Evolutionary conservation across 768 basidiomycete genomes (phyloP).

Genomic region (Mycena latifolia): DNA sequence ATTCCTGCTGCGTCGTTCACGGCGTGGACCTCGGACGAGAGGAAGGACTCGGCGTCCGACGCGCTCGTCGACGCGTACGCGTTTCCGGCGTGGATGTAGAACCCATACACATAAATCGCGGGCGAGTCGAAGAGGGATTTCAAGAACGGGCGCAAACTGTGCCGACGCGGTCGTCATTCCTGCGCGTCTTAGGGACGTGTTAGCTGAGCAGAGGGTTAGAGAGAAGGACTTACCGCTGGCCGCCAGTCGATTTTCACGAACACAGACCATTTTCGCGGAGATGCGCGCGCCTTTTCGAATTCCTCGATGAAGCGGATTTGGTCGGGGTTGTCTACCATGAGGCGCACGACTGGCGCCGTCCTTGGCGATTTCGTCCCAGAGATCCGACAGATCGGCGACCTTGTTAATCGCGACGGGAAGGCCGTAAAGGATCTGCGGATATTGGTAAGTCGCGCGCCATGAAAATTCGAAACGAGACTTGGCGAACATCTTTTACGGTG

Average conservation of each 20-base stretch:
- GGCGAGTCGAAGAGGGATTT: slow-evolving; percentile 64
- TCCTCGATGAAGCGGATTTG: slow-evolving; percentile 76
- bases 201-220: slow-evolving; percentile 28
- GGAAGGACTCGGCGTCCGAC: slow-evolving; percentile 71
- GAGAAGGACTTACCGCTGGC: slow-evolving; percentile 69
- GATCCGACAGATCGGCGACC: slow-evolving; percentile 72
- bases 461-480: slow-evolving; percentile 14
- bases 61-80: slow-evolving; percentile 82
- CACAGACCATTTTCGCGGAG: slow-evolving; percentile 71
- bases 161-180: slow-evolving; percentile 69
- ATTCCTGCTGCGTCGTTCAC: slow-evolving; percentile 75
- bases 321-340: slow-evolving; percentile 82
- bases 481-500: slow-evolving; percentile 81
- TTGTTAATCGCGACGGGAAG: slow-evolving; percentile 80
- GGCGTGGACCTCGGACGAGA: slow-evolving; percentile 76
- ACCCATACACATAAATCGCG: slow-evolving; percentile 77
- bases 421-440: slow-evolving; percentile 80
- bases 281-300: slow-evolving; percentile 60
- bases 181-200: slow-evolving; percentile 68
- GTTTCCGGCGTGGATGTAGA: slow-evolving; percentile 85
- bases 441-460: not conserved
- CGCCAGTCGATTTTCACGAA: slow-evolving; percentile 89
- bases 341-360: slow-evolving; percentile 71
- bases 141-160: slow-evolving; percentile 68
- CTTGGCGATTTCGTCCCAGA: slow-evolving; percentile 67